Percentiles rank a stretch among this genome's conserved stretches.
These are phyloP conservation scores for Capronia epimyces DNA, from an alignment of 2,329 filamentous ascomycete genomes.

Conservation along the genomic window DNA sequence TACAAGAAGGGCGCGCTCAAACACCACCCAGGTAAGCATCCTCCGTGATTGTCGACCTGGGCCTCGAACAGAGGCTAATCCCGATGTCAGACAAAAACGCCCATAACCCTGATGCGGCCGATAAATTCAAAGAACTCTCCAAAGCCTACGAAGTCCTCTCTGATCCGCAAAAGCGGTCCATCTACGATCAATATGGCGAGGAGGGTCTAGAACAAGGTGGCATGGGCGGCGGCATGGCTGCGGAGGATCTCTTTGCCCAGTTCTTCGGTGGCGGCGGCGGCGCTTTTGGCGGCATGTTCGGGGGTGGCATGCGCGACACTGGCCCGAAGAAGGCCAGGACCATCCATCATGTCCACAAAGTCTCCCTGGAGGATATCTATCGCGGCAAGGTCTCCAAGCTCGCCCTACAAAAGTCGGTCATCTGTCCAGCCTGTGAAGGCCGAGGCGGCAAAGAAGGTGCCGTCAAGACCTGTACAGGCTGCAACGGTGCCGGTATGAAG, in stretches of 20 bases:
- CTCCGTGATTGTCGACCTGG: background rate
- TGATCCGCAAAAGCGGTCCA: conserved; percentile 79
- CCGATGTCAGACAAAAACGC: conserved; percentile 77
- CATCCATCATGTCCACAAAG: conserved; percentile 97
- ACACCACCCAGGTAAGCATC: conserved; percentile 71
- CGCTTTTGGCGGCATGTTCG: conserved; percentile 70
- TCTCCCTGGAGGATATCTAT: conserved; percentile 96
- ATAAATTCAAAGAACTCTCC: conserved; percentile 98
- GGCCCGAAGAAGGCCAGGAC: conserved; percentile 89
- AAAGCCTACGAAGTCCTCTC: conserved; percentile 93
- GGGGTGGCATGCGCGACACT: conserved; percentile 69
- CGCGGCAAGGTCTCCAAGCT: conserved; percentile 96
- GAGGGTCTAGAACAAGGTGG: conserved; percentile 87
- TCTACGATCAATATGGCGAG: conserved; percentile 98
- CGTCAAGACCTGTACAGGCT: conserved; percentile 87
- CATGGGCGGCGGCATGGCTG: conserved; percentile 82
- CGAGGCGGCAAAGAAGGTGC: conserved; percentile 95
- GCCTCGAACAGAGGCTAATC: conserved; percentile 3
- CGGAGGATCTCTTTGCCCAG: conserved; percentile 92
- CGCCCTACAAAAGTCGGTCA: conserved; percentile 92
- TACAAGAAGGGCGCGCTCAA: conserved; percentile 88
- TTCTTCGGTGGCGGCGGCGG: conserved; percentile 76
- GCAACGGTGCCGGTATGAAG: conserved; percentile 96
- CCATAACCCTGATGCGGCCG: conserved; percentile 84
- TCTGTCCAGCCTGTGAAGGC: conserved; percentile 91